Evolutionary conservation across 2,329 filamentous ascomycete species (phyloP), one percentile per base, ranked within the genome.

Genomic region (Aspergillus novofumigatus): DNA sequence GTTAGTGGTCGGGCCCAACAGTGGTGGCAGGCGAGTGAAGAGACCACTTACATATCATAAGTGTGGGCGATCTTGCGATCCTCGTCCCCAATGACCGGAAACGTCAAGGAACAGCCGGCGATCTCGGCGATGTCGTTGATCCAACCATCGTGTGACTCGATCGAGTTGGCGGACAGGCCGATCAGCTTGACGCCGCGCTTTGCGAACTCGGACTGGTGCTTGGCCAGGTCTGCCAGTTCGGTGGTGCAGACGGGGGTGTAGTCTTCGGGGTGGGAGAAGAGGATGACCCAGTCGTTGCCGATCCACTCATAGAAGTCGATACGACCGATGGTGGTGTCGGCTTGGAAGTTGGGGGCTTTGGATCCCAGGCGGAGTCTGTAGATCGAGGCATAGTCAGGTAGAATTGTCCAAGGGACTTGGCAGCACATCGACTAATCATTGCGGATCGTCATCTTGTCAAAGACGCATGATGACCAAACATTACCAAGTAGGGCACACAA

Each of bases 161-260:
- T 82, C 67, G 88, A 91, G 80, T 96, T 95, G 81, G 92, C 92
- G 68, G 80, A 78, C 65, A 97, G 84, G 56, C 92, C 92, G 67
- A 97, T 93, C 77, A 96, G 85, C 86, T 96, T 93, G 69, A 93
- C 91, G 66, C 86, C 87, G 67, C 92, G 88, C 81, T 89, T 91
- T 72, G 86, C 83, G 80, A 97, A 97, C 78, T 97, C 92, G 68
- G 87, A 86, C 81, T 91, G 87, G 62, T 96, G 85, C 80, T 93
- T 94, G 69, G 92, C 90, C 71, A 97, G 96, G 64, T 92, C 92
- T 65, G 92, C 92, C 62, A 97, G 88, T 82, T 97, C 92, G 57
- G 92, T 97, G 69, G 92, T 97, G 83, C 92, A 97, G 60, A 96
- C 92, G 62, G 92, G 92, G 6, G 92, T 97, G 82, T 90, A 97